These are phyloP conservation scores for Aspergillus haitiensis DNA, from an alignment of 495 filamentous ascomycete species.

Conservation along the genomic window DNA sequence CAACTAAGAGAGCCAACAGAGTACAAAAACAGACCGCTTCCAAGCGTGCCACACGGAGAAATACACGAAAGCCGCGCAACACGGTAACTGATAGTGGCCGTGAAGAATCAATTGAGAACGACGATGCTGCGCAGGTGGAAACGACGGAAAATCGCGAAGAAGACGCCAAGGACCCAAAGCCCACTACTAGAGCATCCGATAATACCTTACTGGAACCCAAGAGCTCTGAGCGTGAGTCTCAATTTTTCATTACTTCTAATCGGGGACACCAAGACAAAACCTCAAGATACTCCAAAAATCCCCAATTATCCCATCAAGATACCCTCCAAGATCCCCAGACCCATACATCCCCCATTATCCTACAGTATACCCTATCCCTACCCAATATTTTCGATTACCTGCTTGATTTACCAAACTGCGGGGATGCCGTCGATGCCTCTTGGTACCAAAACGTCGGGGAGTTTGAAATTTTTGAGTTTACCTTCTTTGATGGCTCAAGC, in stretches of 20 bases:
- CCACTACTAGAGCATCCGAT: conserved; percentile 2
- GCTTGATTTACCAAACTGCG: conserved; percentile 2
- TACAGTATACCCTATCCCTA: neutral
- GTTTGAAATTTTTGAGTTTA: neutral
- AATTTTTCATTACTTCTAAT: neutral
- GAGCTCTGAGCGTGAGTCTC: conserved; percentile 18
- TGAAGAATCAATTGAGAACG: conserved; percentile 3
- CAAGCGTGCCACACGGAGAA: conserved; percentile 15
- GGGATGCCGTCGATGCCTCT: neutral
- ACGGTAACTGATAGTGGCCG: conserved; percentile 6
- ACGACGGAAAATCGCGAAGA: conserved; percentile 11
- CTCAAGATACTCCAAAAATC: no score
- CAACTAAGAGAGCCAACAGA: conserved; percentile 17
- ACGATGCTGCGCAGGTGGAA: neutral
- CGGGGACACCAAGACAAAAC: no score
- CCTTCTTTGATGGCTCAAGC: neutral
- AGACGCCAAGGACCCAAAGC: conserved; percentile 3
- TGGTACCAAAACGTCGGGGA: conserved; percentile 3
- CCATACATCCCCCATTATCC: neutral
- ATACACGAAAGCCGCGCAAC: conserved; percentile 13
- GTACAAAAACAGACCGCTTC: conserved; percentile 10
- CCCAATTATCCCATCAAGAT: neutral
- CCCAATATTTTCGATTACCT: neutral
- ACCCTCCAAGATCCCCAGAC: neutral
- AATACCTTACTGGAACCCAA: conserved; percentile 17